phyloP scores from a whole-genome alignment of 1,284 basidiomycete species.

The Ustilago tritici region DNA sequence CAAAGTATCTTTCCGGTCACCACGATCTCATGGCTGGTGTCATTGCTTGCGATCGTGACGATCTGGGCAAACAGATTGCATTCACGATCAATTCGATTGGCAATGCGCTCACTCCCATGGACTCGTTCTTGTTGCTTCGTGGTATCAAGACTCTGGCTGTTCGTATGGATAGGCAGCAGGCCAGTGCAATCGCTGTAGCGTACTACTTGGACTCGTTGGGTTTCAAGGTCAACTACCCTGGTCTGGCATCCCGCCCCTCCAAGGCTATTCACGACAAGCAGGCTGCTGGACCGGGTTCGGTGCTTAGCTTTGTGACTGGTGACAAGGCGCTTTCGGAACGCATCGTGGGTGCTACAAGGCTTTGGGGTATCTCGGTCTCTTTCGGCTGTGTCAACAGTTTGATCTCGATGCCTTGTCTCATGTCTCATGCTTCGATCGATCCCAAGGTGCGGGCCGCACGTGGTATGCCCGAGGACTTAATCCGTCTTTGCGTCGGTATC shows the following conservation, averaged over 20 bases:
- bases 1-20: slow-evolving; percentile 97
- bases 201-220: slow-evolving; percentile 87
- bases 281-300: slow-evolving; percentile 90
- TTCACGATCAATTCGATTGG: slow-evolving; percentile 97
- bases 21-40: slow-evolving; percentile 94
- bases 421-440: slow-evolving; percentile 99
- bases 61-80: slow-evolving; percentile 86
- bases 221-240: slow-evolving; percentile 94
- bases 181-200: slow-evolving; percentile 85
- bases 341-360: slow-evolving; percentile 88
- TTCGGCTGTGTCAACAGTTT: slow-evolving; percentile 98
- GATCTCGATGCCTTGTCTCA: slow-evolving; percentile 99
- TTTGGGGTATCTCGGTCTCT: slow-evolving; percentile 98
- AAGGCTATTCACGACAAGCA: slow-evolving; percentile 81
- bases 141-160: slow-evolving; percentile 97
- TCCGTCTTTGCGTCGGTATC: slow-evolving; percentile 97
- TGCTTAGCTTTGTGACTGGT: slow-evolving; percentile 93
- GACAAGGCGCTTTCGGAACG: slow-evolving; percentile 90
- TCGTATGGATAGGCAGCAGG: slow-evolving; percentile 94
- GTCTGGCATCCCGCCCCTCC: slow-evolving; percentile 84
- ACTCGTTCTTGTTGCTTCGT: slow-evolving; percentile 90
- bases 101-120: slow-evolving; percentile 87
- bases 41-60: slow-evolving; percentile 85
- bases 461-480: slow-evolving; percentile 95
- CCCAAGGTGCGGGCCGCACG: slow-evolving; percentile 90